These are phyloP conservation scores for Globisporangium takayamanum DNA, from an alignment of 352 stramenopile genomes.

Conservation along the genomic window DNA sequence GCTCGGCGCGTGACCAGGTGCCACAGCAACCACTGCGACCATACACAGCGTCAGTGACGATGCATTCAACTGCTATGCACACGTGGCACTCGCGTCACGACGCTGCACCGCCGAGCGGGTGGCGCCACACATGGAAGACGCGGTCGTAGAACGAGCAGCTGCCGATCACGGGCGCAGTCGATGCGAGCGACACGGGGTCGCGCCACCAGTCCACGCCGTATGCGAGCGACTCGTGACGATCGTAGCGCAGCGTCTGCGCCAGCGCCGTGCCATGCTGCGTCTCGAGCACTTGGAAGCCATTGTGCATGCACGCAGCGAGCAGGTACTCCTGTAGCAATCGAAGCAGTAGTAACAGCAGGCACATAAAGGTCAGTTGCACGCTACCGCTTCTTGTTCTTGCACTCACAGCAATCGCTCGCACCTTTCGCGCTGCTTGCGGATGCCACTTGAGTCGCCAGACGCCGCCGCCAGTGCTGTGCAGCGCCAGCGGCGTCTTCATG, in stretches of 20 bases:
- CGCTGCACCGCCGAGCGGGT: conserved; percentile 2
- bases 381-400: not conserved
- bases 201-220: conserved; percentile 84
- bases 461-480: conserved; percentile 48
- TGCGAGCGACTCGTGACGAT: conserved; percentile 66
- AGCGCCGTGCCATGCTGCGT: conserved; percentile 12
- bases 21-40: no score
- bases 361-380: not conserved
- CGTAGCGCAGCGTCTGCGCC: conserved; percentile 29
- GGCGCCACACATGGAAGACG: conserved; percentile 64
- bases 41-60: not conserved
- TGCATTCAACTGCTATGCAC: not conserved
- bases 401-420: conserved; percentile 9
- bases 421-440: conserved; percentile 34
- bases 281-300: conserved; percentile 75
- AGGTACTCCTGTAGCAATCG: conserved; percentile 40
- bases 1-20: no score
- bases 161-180: conserved; percentile 40
- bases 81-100: not conserved
- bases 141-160: conserved; percentile 84
- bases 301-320: conserved; percentile 81
- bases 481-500: conserved; percentile 45
- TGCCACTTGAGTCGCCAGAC: conserved; percentile 87
- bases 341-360: not conserved
- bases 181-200: conserved; percentile 27